Conservation (phyloP, 345 rosid genomes). For the Reutealis trisperma region DNA sequence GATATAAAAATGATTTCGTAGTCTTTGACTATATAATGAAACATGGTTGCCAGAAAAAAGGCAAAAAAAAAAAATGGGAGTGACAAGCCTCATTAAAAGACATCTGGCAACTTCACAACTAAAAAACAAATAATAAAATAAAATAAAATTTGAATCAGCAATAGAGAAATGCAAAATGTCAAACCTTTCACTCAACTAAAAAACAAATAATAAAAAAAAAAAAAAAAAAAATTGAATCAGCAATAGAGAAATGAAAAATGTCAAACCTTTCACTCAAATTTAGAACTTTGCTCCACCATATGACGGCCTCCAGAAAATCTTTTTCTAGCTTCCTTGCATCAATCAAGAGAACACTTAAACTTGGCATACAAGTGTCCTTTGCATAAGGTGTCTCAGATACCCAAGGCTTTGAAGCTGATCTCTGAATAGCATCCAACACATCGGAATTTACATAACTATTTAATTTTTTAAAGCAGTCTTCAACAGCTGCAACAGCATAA, state of each 20-base stretch:
- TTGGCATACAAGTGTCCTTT: constrained; percentile 40
- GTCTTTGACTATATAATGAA: no score
- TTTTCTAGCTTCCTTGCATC: constrained; percentile 31
- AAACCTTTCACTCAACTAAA: constrained; percentile 33
- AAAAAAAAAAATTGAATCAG: not conserved
- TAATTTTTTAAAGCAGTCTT: constrained; percentile 42
- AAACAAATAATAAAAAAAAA: not conserved
- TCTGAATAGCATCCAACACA: constrained; percentile 45
- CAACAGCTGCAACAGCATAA: constrained; percentile 39
- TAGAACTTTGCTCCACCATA: constrained; percentile 46
- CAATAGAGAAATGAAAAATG: not conserved
- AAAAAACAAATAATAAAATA: not conserved
- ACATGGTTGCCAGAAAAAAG: no score
- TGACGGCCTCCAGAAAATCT: constrained; percentile 29
- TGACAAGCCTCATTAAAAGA: not conserved
- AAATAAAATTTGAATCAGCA: not conserved
- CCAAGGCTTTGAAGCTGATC: constrained; percentile 45
- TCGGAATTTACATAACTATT: constrained; percentile 29
- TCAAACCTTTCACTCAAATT: constrained; percentile 37
- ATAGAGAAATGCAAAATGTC: not conserved
- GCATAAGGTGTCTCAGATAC: constrained; percentile 39
- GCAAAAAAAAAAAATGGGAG: not conserved
- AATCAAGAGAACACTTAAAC: constrained; percentile 34
- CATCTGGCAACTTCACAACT: not conserved
- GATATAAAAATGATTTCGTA: no score